phyloP scores from a whole-genome alignment of 768 basidiomycete species.

The Lactarius trivialis region DNA sequence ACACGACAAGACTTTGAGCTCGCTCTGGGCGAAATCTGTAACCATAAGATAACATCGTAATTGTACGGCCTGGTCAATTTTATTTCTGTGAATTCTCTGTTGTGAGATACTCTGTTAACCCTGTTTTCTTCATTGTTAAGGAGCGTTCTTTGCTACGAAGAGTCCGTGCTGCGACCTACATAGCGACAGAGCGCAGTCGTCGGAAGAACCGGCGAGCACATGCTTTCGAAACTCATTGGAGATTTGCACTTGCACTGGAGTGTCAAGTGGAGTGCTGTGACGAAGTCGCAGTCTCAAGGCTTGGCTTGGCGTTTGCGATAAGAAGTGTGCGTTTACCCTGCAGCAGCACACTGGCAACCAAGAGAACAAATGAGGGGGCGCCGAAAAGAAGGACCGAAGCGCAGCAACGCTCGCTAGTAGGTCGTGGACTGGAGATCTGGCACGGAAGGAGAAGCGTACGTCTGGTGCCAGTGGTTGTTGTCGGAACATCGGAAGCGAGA shows the following conservation, averaged over 20 bases:
- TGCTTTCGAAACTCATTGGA: not conserved
- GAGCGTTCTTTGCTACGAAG: too few species aligned
- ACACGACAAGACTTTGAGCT: conserved; percentile 21
- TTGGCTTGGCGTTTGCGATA: too few species aligned
- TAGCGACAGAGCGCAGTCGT: not conserved
- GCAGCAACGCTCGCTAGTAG: not conserved
- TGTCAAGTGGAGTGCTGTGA: not conserved
- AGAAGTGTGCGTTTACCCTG: not conserved
- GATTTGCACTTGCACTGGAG: too few species aligned
- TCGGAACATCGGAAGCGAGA: too few species aligned
- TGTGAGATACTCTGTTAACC: too few species aligned
- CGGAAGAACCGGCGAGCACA: not conserved
- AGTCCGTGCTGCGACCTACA: too few species aligned
- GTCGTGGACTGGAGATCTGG: not conserved
- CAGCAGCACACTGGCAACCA: not conserved
- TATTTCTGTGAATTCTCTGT: not conserved
- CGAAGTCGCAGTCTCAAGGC: not conserved
- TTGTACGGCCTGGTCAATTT: not conserved
- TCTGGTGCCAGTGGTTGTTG: too few species aligned
- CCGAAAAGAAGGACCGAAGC: not conserved
- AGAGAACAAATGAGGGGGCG: too few species aligned
- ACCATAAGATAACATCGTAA: not conserved
- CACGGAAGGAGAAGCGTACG: not conserved
- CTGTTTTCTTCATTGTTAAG: too few species aligned
- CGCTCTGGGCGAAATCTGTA: not conserved